Percentiles rank a stretch among this genome's conserved stretches.
Conservation (phyloP, 805 yeast genomes). For the Torulaspora franciscae region DNA sequence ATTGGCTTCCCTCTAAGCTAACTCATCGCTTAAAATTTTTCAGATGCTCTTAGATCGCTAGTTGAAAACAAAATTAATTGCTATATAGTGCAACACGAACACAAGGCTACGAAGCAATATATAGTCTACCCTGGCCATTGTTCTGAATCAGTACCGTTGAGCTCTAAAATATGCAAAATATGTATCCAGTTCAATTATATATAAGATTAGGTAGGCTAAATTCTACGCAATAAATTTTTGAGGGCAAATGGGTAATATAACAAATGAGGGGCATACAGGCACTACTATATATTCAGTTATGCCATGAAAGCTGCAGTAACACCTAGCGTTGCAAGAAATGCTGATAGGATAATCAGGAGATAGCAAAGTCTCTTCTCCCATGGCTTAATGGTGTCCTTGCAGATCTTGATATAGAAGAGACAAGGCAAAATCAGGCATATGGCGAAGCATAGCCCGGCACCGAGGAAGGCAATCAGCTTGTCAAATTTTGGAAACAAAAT, state of each 20-base stretch:
- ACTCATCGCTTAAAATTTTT: conserved; percentile 17
- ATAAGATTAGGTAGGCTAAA: no score
- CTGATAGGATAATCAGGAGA: conserved; percentile 43
- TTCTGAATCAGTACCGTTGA: no score
- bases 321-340: conserved; percentile 51
- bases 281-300: neutral
- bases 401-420: conserved; percentile 59
- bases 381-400: conserved; percentile 40
- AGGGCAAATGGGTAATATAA: no score
- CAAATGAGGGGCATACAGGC: no score
- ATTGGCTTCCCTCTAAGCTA: conserved; percentile 5
- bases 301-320: conserved; percentile 46
- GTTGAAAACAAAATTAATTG: neutral
- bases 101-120: neutral
- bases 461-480: conserved; percentile 72
- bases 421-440: conserved; percentile 78
- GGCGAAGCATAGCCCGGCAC: conserved; percentile 73
- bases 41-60: neutral
- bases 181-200: no score
- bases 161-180: no score
- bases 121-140: no score
- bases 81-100: neutral
- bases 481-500: conserved; percentile 74
- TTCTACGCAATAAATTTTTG: no score
- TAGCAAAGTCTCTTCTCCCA: conserved; percentile 41